Evolutionary conservation across 306 rosid species (phyloP), one percentile per base, ranked within the genome.

Genomic region (Purshia tridentata): DNA sequence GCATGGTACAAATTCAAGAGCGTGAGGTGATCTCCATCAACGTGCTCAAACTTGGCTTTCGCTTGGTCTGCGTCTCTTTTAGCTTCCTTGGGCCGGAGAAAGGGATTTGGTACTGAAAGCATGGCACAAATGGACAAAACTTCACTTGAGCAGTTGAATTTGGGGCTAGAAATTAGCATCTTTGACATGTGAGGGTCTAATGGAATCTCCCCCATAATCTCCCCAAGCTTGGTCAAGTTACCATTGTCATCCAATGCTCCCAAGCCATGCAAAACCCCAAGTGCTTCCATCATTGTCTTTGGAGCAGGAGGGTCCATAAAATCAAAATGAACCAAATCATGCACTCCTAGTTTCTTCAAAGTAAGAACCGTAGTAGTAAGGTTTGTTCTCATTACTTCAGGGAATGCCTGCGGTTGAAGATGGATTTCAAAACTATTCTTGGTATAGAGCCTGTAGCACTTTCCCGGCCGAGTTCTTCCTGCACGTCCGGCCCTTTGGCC

Each of bases 21-120:
- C 1, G 92, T 90, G 65, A 90, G 89, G 74, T 90, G 96, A 68
- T 90, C 92, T 67, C 96, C 96, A 75, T 90, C 96, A 69, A 86
- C 82, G 81, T 90, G 96, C 60, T 85, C 96, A 67, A 90, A 90
- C 79, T 79, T 80, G 81, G 92, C 89, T 81, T 90, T 87, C 0
- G 92, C 96, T 84, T 90, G 92, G 56, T 87, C 89, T 8, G 96
- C 92, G 53, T 89, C 89, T 86, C 87, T 82, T 64, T 74, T 82
- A 72, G 92, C 92, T 88, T 87, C 92, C 85, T 89, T 87, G 81
- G 96, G 96, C 92, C 92, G 91, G 86, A 87, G 84, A 90, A 90
- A 90, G 89, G 91, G 86, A 82, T 86, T 90, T 88, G 96, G 92
- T 82, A 90, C 92, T 82, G 92, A 90, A 23, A 88, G 85, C 96